A percentile compares a stretch with the other conserved stretches of the same genome.
phyloP scores from a whole-genome alignment of 129 eudicot genomes.

The Lonicera japonica region DNA sequence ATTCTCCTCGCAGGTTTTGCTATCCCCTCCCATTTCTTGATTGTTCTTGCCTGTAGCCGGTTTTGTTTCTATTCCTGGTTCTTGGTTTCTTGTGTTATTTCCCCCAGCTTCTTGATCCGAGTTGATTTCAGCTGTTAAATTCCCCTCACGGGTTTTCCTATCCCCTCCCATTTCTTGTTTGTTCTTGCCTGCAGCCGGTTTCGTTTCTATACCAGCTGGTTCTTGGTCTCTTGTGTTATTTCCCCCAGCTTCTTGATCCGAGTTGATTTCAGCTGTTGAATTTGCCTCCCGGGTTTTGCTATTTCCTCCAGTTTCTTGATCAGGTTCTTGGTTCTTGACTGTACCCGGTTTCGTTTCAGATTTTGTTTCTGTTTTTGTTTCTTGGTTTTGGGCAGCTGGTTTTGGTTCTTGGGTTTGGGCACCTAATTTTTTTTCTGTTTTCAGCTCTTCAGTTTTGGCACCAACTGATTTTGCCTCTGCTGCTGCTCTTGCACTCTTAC shows the following conservation, averaged over 20 bases:
- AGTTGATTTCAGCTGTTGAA: no score
- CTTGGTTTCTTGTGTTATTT: background rate
- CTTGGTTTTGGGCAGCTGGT: background rate
- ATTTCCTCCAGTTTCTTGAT: background rate
- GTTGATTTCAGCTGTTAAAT: conserved; percentile 2
- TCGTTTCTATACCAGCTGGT: conserved; percentile 9
- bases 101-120: background rate
- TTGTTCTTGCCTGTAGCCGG: background rate
- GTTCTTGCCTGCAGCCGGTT: background rate
- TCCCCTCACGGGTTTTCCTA: background rate
- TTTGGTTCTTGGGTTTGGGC: no score
- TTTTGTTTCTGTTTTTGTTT: conserved; percentile 6
- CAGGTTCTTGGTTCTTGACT: background rate
- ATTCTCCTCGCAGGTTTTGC: background rate
- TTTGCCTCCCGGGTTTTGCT: background rate
- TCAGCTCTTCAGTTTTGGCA: background rate
- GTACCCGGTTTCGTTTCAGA: conserved; percentile 17
- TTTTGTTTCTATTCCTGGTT: background rate
- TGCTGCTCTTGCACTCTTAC: background rate
- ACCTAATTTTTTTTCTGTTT: no score
- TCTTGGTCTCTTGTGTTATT: conserved; percentile 2
- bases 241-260: background rate
- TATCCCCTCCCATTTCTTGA: background rate
- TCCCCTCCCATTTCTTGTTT: background rate
- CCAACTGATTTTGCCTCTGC: background rate